phyloP scores from a whole-genome alignment of 371 early-diverging fungal genomes.

The Cokeromyces recurvatus region DNA sequence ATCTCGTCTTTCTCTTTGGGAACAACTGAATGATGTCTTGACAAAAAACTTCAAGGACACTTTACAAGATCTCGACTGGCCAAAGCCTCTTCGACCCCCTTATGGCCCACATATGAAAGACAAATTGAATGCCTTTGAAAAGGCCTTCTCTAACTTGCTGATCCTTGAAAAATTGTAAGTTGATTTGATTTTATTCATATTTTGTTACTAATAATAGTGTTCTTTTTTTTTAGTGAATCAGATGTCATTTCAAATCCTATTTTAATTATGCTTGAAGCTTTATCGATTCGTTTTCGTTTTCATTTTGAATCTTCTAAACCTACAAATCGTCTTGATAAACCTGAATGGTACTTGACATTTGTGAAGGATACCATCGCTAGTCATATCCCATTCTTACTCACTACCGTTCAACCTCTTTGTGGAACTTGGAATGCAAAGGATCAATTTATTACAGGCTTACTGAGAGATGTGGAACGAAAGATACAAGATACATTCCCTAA shows the following conservation, averaged over 20 bases:
- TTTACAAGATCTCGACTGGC: constrained; percentile 50
- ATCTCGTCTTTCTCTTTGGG: constrained; percentile 24
- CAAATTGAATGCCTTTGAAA: constrained; percentile 36
- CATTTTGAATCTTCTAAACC: constrained; percentile 76
- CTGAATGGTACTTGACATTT: constrained; percentile 82
- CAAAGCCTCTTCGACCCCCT: constrained; percentile 42
- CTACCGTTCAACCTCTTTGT: constrained; percentile 36
- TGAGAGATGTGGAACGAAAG: constrained; percentile 61
- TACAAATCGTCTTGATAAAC: constrained; percentile 83
- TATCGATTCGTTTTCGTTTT: constrained; percentile 68
- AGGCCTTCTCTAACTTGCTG: constrained; percentile 36
- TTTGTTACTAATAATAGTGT: too few relatives aligned
- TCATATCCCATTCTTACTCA: constrained; percentile 33
- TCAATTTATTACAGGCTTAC: constrained; percentile 62
- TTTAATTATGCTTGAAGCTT: constrained; percentile 55
- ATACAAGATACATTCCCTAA: constrained; percentile 53
- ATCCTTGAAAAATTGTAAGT: constrained; percentile 43
- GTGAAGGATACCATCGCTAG: constrained; percentile 54
- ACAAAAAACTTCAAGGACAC: constrained; percentile 41
- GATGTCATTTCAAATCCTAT: too few relatives aligned
- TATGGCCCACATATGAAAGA: constrained; percentile 30
- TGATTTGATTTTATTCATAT: too few relatives aligned
- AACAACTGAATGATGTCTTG: constrained; percentile 35
- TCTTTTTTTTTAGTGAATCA: too few relatives aligned
- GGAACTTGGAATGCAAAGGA: constrained; percentile 41